Evolutionary conservation across 1,284 basidiomycete species (phyloP).

Genomic region (Ustilago crameri): DNA sequence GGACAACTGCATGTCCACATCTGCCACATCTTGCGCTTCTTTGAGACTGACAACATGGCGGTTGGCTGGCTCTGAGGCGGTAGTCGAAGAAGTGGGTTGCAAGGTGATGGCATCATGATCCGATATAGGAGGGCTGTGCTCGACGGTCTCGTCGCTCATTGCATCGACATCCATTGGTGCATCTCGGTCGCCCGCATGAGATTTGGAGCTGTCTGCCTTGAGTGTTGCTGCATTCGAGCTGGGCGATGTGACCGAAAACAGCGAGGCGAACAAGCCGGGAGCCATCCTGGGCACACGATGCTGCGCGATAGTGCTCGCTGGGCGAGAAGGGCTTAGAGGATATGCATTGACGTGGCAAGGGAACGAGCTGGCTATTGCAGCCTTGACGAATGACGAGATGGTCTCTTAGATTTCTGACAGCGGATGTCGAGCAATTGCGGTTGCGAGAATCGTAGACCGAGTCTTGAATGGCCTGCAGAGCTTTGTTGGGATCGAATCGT

Average conservation of each 20-base stretch:
- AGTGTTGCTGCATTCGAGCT: neutral
- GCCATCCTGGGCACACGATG: slow-evolving; percentile 18
- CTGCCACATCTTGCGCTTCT: slow-evolving; percentile 24
- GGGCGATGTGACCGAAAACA: slow-evolving; percentile 21
- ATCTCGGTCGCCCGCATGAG: neutral
- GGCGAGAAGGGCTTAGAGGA: slow-evolving; percentile 6
- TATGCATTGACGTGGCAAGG: neutral
- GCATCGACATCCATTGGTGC: neutral
- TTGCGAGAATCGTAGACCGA: too few relatives aligned
- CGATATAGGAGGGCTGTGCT: slow-evolving; percentile 1
- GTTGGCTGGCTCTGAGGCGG: neutral
- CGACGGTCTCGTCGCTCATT: slow-evolving; percentile 10
- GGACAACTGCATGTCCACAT: slow-evolving; percentile 35
- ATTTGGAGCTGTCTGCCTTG: neutral
- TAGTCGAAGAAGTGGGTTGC: slow-evolving; percentile 1
- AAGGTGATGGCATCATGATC: slow-evolving; percentile 8
- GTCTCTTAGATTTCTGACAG: too few relatives aligned
- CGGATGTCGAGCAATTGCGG: too few relatives aligned
- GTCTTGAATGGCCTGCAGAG: neutral
- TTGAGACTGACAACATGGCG: slow-evolving; percentile 3
- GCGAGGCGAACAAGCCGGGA: slow-evolving; percentile 33
- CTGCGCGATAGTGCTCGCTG: neutral
- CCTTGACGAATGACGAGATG: too few relatives aligned
- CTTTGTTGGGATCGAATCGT: neutral
- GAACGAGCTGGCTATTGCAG: too few relatives aligned